A percentile compares a stretch with the other conserved stretches of the same genome.
phyloP scores from a whole-genome alignment of 225 moss, liverwort and hornwort species.

The Pseudisothecium myosuroides region DNA sequence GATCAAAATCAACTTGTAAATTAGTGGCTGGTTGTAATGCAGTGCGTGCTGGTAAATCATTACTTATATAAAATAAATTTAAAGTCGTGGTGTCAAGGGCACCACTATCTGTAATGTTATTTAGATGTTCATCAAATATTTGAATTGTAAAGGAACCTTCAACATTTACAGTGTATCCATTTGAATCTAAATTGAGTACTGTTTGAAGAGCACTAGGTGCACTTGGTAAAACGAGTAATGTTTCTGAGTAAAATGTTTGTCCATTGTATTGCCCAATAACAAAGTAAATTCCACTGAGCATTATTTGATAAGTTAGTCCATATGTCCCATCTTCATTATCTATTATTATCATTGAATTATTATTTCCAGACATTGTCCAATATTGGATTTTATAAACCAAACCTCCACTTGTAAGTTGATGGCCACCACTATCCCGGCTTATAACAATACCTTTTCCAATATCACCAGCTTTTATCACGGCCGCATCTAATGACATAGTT shows the following conservation, averaged over 20 bases:
- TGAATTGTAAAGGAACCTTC: slow-evolving; percentile 31
- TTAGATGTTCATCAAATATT: slow-evolving; percentile 30
- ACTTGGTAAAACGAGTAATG: slow-evolving; percentile 19
- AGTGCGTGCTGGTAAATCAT: slow-evolving; percentile 9
- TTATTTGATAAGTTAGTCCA: slow-evolving; percentile 14
- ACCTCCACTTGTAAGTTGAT: slow-evolving; percentile 25
- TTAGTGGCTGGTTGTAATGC: slow-evolving; percentile 1
- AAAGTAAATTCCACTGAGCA: slow-evolving; percentile 29
- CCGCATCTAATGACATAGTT: background rate
- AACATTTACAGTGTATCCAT: slow-evolving; percentile 16
- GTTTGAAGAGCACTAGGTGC: slow-evolving; percentile 17
- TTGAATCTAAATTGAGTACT: slow-evolving; percentile 6
- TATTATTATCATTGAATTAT: slow-evolving; percentile 10
- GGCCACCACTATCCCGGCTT: slow-evolving; percentile 27
- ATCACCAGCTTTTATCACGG: slow-evolving; percentile 12
- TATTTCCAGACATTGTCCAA: slow-evolving; percentile 8
- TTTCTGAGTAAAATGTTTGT: slow-evolving; percentile 20
- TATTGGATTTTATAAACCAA: slow-evolving; percentile 9
- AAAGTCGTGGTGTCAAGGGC: slow-evolving; percentile 14
- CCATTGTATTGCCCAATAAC: slow-evolving; percentile 16
- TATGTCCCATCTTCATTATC: slow-evolving; percentile 49
- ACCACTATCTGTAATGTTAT: slow-evolving; percentile 38
- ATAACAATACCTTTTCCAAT: slow-evolving; percentile 9
- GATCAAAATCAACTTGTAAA: background rate
- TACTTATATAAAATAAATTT: slow-evolving; percentile 15